These are phyloP conservation scores for Fusarium sp. DNA, from an alignment of 2,329 filamentous ascomycete genomes.

Conservation along the genomic window DNA sequence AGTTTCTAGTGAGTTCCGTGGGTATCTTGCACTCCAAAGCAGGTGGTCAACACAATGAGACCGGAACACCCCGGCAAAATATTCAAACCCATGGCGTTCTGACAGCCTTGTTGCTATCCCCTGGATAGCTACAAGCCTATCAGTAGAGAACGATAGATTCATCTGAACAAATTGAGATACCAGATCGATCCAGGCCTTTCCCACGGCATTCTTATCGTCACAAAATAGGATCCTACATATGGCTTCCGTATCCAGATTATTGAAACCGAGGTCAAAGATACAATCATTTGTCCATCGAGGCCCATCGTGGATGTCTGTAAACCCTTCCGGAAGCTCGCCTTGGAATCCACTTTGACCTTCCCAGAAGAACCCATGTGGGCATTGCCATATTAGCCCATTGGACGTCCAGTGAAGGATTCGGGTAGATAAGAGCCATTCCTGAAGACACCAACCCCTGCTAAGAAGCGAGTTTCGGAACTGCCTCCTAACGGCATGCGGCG, in stretches of 20 bases:
- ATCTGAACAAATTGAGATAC: background rate
- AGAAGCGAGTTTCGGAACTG: background rate
- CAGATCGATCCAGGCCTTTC: accelerated
- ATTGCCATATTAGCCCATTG: background rate
- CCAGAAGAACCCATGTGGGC: background rate
- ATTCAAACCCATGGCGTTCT: accelerated
- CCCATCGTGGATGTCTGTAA: too few relatives aligned
- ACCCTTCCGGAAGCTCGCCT: background rate
- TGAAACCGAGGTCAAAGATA: background rate
- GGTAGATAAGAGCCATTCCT: background rate
- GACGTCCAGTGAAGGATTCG: background rate
- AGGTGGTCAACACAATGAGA: background rate
- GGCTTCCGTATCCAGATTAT: too few relatives aligned
- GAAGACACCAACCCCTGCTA: background rate
- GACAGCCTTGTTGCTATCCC: background rate
- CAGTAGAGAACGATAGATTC: background rate
- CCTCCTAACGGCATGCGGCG: background rate
- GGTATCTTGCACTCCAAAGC: accelerated
- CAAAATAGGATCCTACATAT: background rate
- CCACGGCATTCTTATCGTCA: accelerated
- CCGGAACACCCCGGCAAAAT: background rate
- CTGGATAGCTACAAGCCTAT: background rate
- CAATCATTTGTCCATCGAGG: background rate
- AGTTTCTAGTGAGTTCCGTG: too few relatives aligned
- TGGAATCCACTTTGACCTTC: background rate